Percentiles rank a stretch among this genome's conserved stretches.
These are phyloP conservation scores for Blastobotrys illinoisensis DNA, from an alignment of 1,139 yeast species.

Conservation along the genomic window DNA sequence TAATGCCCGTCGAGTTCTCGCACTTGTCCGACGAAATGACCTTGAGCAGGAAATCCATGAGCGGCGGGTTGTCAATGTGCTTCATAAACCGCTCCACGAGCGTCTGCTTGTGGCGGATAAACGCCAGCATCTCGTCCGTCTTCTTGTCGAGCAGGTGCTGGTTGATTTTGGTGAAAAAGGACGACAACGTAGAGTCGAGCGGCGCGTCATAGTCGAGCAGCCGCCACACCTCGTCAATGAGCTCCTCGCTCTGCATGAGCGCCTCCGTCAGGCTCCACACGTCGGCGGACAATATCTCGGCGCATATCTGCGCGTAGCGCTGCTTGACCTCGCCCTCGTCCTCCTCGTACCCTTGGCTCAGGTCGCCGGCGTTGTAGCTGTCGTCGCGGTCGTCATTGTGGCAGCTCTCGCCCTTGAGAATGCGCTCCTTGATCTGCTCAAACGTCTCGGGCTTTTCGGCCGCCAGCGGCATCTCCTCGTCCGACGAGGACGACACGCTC, in stretches of 20 bases:
- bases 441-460: neutral
- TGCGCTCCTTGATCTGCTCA: constrained; percentile 2
- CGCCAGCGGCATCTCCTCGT: constrained; percentile 1
- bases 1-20: constrained; percentile 64
- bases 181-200: constrained; percentile 69
- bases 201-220: constrained; percentile 62
- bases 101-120: constrained; percentile 58
- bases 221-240: constrained; percentile 72
- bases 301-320: constrained; percentile 78
- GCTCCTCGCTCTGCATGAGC: constrained; percentile 66
- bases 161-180: constrained; percentile 89
- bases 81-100: constrained; percentile 66
- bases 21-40: constrained; percentile 76
- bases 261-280: constrained; percentile 94
- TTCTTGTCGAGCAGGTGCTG: constrained; percentile 91
- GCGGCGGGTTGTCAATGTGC: constrained; percentile 78
- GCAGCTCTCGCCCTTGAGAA: constrained; percentile 6
- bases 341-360: constrained; percentile 19
- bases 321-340: constrained; percentile 35
- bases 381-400: constrained; percentile 16
- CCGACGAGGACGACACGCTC: neutral
- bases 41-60: constrained; percentile 76
- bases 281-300: constrained; percentile 86
- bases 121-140: constrained; percentile 72
- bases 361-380: constrained; percentile 23